Conservation (phyloP, 192 early-diverging fungal species). For the Diversispora epigaea region DNA sequence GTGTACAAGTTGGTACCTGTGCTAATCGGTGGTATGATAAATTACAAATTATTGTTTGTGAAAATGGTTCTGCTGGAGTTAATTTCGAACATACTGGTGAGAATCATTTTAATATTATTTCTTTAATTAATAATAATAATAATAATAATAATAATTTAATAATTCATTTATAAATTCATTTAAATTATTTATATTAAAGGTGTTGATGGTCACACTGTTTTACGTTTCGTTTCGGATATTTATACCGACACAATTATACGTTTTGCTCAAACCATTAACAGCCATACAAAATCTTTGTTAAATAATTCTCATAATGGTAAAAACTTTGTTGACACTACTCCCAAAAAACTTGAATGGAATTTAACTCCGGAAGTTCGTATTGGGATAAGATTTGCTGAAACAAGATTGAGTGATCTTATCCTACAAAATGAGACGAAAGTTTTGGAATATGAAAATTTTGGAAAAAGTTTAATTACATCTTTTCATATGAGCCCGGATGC, state of each 20-base stretch:
- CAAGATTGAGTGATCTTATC: constrained; percentile 48
- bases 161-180: not conserved
- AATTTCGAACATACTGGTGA: constrained; percentile 84
- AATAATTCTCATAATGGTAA: constrained; percentile 32
- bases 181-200: constrained; percentile 32
- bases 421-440: constrained; percentile 63
- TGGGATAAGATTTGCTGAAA: constrained; percentile 51
- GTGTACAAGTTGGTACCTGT: constrained; percentile 50
- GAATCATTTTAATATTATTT: not conserved
- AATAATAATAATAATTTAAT: not conserved
- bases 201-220: constrained; percentile 54
- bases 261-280: constrained; percentile 50
- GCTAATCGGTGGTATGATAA: constrained; percentile 90
- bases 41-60: constrained; percentile 68
- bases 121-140: not conserved
- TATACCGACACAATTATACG: constrained; percentile 53
- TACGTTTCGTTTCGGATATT: constrained; percentile 53
- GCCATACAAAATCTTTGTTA: constrained; percentile 45
- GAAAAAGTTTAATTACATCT: constrained; percentile 65
- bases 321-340: constrained; percentile 36
- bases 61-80: constrained; percentile 79
- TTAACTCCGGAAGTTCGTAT: constrained; percentile 41
- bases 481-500: constrained; percentile 58
- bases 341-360: constrained; percentile 50
- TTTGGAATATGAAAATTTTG: constrained; percentile 63